phyloP scores from a whole-genome alignment of 1,284 basidiomycete genomes.

The Sporisorium exsertum region DNA sequence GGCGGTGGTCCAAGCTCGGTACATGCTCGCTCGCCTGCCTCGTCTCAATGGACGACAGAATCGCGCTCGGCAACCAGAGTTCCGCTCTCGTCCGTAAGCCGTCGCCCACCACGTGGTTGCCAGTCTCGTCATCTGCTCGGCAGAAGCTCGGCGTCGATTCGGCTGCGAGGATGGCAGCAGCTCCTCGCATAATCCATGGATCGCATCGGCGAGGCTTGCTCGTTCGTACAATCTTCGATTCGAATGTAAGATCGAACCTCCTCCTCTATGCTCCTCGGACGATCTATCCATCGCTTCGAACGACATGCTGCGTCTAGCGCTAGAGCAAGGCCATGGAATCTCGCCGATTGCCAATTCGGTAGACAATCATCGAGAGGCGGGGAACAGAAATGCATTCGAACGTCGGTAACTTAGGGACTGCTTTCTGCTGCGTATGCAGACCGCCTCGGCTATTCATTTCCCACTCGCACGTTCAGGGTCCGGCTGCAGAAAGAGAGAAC shows the following conservation, averaged over 20 bases:
- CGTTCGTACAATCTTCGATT: neutral
- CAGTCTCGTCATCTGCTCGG: conserved; percentile 7
- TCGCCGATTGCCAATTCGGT: conserved; percentile 12
- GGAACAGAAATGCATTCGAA: neutral
- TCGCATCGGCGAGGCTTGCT: neutral
- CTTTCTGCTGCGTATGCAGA: too few relatives aligned
- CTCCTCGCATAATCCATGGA: neutral
- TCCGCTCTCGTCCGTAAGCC: conserved; percentile 16
- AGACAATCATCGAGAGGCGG: neutral
- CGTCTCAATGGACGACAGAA: neutral
- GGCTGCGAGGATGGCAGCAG: neutral
- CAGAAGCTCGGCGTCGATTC: neutral
- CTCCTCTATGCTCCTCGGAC: neutral
- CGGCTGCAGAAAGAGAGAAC: neutral
- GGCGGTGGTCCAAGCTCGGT: conserved; percentile 23
- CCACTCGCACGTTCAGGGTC: neutral
- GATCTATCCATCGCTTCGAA: neutral
- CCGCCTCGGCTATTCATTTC: neutral
- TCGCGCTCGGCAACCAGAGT: conserved; percentile 7
- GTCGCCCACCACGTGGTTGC: neutral
- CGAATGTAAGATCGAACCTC: conserved; percentile 9
- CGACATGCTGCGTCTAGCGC: conserved; percentile 21
- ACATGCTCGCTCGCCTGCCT: conserved; percentile 7
- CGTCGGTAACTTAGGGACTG: neutral
- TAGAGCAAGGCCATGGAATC: neutral